Evolutionary conservation across 2,329 filamentous ascomycete species (phyloP), one percentile per base, ranked within the genome.

Genomic region (Bipolaris bicolor): DNA sequence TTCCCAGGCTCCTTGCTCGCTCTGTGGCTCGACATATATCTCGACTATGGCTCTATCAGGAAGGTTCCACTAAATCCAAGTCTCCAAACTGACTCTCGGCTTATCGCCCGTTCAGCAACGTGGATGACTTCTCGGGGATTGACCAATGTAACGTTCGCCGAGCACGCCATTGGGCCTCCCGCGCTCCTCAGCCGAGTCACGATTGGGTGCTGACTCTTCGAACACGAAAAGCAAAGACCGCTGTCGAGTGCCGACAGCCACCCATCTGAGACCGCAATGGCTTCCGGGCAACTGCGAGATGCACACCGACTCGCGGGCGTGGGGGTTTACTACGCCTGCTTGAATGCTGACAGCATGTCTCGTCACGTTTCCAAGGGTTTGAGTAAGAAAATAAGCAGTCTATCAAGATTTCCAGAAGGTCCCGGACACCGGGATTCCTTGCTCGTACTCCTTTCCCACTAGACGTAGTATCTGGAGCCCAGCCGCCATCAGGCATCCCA

Each of bases 41-140:
- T 55, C 39, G 39, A 40, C 10, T 29, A 16, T 29, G 11, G 33
- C 37, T 52, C 37, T 36, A 43, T 52, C 39, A 33, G 22, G 54
- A 22, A 39, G 33, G 2, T 11, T 18, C 4, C 34, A 18, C 31
- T 36, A 39, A 29, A 29, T 16, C 24, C 9, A 20, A 41, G 20
- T 7, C n/a, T 40, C 33, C 11, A 11, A 15, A 49, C 36, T 24
- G 43, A 44, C 49, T 49, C 45, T 50, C 36, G 43, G 52, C 55
- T 53, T 55, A 49, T 52, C 44, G 39, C 49, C 26, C 18, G 44
- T 22, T 52, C 58, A 56, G 60, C 55, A 58, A 58, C 52, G 53
- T 58, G 60, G 62, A 61, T 55, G 54, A 37, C 44, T 53, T 52
- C 49, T 56, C 57, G 52, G 57, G 40, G 41, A 49, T 55, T 31